Evolutionary conservation across 2,329 filamentous ascomycete species (phyloP).

Genomic region (Sclerotinia spermophila): DNA sequence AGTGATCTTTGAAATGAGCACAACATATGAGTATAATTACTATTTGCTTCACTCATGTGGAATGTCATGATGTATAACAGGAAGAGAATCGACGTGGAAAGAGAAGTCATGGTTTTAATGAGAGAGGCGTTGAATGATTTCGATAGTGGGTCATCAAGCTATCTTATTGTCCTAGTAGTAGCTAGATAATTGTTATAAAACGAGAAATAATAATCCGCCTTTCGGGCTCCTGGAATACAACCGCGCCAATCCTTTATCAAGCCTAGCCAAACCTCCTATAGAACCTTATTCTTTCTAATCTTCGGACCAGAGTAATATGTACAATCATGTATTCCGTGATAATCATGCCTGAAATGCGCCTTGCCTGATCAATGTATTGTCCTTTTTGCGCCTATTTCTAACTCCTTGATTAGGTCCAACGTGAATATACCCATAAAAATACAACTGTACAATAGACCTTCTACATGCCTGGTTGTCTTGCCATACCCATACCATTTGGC

Average conservation of each 20-base stretch:
- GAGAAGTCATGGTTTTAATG: background rate
- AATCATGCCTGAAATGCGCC: background rate
- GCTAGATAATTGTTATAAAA: background rate
- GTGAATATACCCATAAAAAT: background rate
- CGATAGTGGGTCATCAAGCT: background rate
- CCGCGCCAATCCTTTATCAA: background rate
- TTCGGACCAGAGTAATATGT: background rate
- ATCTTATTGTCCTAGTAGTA: background rate
- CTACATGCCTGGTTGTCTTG: constrained; percentile 21
- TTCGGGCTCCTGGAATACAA: background rate
- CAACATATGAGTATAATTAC: background rate
- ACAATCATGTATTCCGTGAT: background rate
- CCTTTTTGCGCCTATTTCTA: background rate
- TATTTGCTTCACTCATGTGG: background rate
- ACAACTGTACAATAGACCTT: background rate
- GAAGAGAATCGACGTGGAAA: background rate
- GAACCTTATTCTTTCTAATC: constrained; percentile 1
- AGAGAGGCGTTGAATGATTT: background rate
- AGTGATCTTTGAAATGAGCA: background rate
- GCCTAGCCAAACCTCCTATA: background rate
- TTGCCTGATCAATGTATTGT: background rate
- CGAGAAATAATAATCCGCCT: background rate
- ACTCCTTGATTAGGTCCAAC: background rate
- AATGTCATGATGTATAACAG: background rate
- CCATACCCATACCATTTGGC: constrained; percentile 35